Evolutionary conservation across 139 green algal genomes (phyloP).

Genomic region (Chlorella sp.): DNA sequence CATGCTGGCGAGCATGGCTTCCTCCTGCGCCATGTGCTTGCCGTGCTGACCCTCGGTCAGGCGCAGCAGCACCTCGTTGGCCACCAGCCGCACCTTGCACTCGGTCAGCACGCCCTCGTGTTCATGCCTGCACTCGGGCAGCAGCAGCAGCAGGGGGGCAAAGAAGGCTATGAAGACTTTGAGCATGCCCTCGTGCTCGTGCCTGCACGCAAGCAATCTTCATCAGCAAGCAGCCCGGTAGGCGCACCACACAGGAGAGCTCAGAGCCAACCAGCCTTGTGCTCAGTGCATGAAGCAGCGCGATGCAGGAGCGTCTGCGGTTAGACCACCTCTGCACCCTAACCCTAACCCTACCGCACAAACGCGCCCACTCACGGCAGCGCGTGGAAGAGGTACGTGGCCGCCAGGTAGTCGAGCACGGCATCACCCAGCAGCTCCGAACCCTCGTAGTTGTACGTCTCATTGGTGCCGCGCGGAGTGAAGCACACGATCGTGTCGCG

Average conservation of each 20-base stretch:
- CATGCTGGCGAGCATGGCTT: too few species aligned
- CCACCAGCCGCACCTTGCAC: constrained; percentile 10
- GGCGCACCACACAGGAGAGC: too few species aligned
- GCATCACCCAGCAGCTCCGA: constrained; percentile 9
- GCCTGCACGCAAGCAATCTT: not conserved
- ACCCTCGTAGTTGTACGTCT: constrained; percentile 2
- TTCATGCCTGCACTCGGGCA: not conserved
- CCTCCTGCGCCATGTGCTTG: not conserved
- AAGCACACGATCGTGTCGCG: not conserved
- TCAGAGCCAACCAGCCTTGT: not conserved
- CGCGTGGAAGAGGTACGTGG: constrained; percentile 1
- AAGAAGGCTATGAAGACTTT: too few species aligned
- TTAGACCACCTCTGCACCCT: too few species aligned
- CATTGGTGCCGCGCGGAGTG: not conserved
- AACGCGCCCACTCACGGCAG: not conserved
- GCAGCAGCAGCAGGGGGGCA: too few species aligned
- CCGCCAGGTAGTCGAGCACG: constrained; percentile 7
- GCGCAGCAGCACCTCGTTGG: constrained; percentile 4
- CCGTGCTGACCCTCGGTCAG: not conserved
- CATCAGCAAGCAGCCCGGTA: too few species aligned
- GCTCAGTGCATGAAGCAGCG: not conserved
- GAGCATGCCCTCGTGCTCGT: constrained; percentile 9
- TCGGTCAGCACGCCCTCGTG: constrained; percentile 10
- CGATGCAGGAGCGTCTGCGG: not conserved
- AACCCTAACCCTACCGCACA: too few species aligned